These are phyloP conservation scores for Canavalia ensiformis DNA, from an alignment of 306 rosid genomes.

Conservation along the genomic window DNA sequence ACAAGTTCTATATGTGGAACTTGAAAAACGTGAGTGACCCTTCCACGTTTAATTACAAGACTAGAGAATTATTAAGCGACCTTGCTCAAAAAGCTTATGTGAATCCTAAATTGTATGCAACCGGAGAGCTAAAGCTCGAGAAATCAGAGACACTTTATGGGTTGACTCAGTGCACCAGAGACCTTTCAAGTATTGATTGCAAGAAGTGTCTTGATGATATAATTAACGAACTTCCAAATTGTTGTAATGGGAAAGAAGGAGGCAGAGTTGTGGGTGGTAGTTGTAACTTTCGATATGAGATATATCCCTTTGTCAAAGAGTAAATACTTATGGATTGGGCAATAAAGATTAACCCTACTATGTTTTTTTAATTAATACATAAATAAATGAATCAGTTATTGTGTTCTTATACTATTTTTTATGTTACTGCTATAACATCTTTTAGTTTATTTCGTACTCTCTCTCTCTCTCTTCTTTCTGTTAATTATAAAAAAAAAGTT, in stretches of 20 bases:
- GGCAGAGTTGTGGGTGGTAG: conserved; percentile 46
- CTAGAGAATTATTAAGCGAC: conserved; percentile 18
- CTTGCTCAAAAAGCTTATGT: conserved; percentile 18
- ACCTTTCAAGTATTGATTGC: conserved; percentile 49
- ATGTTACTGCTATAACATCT: background rate
- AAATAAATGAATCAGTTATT: background rate
- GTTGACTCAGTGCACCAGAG: conserved; percentile 56
- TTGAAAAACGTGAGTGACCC: conserved; percentile 30
- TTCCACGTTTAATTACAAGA: conserved; percentile 18
- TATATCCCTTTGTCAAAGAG: background rate
- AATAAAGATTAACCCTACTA: background rate
- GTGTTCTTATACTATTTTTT: background rate
- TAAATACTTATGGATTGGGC: background rate
- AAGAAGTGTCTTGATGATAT: conserved; percentile 53
- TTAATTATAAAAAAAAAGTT: no score
- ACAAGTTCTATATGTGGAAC: conserved; percentile 31
- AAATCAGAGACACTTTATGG: conserved; percentile 47
- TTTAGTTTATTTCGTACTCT: background rate
- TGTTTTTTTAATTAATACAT: background rate
- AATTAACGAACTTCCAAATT: conserved; percentile 34
- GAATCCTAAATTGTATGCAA: conserved; percentile 15
- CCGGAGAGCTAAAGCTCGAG: conserved; percentile 25
- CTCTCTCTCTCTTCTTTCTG: no score
- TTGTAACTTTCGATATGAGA: conserved; percentile 18
- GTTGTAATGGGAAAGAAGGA: conserved; percentile 50